Evolutionary conservation across 139 green algal genomes (phyloP).

Genomic region (Closterium sp.): DNA sequence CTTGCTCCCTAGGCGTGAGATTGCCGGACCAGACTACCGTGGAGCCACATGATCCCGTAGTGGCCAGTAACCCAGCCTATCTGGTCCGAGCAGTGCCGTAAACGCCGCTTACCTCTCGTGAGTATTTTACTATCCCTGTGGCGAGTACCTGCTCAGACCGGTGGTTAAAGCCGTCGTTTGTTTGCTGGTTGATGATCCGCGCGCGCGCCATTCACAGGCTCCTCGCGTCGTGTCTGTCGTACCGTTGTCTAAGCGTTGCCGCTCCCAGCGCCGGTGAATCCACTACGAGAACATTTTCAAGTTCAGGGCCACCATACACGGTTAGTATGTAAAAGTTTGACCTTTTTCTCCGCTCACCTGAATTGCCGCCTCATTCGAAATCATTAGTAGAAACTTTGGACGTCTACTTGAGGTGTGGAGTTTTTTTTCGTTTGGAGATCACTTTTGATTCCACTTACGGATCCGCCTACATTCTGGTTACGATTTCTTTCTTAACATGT

Average conservation of each 20-base stretch:
- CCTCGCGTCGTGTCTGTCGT: not conserved
- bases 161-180: not conserved
- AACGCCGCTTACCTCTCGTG: not conserved
- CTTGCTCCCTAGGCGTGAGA: no score
- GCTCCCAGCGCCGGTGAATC: not conserved
- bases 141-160: not conserved
- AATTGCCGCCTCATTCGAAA: not conserved
- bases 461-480: no score
- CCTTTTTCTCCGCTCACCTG: not conserved
- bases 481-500: no score
- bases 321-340: not conserved
- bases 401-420: not conserved
- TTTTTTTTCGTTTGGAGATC: no score
- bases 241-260: not conserved
- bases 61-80: not conserved
- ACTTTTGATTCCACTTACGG: no score
- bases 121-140: not conserved
- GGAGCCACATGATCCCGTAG: no score
- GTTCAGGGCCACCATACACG: not conserved
- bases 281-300: not conserved
- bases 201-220: not conserved
- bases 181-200: not conserved
- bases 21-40: no score
- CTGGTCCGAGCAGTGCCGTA: not conserved
- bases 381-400: not conserved